phyloP scores from a whole-genome alignment of 805 yeast species.

The Candida quercuum region DNA sequence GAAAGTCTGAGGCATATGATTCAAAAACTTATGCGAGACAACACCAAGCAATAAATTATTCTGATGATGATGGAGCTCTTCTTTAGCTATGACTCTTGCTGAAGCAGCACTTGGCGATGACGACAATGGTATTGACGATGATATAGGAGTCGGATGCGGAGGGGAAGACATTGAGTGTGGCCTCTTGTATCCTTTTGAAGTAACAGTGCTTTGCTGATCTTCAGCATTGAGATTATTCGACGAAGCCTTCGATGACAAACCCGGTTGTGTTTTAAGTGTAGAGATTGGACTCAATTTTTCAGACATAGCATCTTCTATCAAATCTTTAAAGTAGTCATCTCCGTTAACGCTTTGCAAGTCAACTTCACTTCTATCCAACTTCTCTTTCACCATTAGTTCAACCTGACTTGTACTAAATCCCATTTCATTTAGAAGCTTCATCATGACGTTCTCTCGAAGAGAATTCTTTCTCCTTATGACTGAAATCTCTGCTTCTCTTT shows the following conservation, averaged over 20 bases:
- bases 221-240: too few relatives aligned
- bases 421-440: slow-evolving; percentile 29
- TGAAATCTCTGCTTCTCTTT: slow-evolving; percentile 40
- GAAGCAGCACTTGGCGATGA: neutral
- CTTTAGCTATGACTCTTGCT: neutral
- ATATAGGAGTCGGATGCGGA: slow-evolving; percentile 1
- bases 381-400: slow-evolving; percentile 25
- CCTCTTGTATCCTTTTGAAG: slow-evolving; percentile 10
- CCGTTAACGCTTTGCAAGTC: slow-evolving; percentile 12
- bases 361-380: slow-evolving; percentile 4
- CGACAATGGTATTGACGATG: neutral
- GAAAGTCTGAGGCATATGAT: slow-evolving; percentile 18
- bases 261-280: too few relatives aligned
- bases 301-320: slow-evolving; percentile 29
- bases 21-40: slow-evolving; percentile 15
- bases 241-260: too few relatives aligned
- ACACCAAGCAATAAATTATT: slow-evolving; percentile 7
- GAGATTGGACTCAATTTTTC: slow-evolving; percentile 17
- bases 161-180: slow-evolving; percentile 19
- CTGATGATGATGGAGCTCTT: neutral
- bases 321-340: slow-evolving; percentile 21
- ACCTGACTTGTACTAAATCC: slow-evolving; percentile 33
- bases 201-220: slow-evolving; percentile 1
- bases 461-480: slow-evolving; percentile 30
- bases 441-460: slow-evolving; percentile 29